Evolutionary conservation across 116 monocot genomes (phyloP), one percentile per base, ranked within the genome.

Genomic region (Phalaenopsis hybrid): DNA sequence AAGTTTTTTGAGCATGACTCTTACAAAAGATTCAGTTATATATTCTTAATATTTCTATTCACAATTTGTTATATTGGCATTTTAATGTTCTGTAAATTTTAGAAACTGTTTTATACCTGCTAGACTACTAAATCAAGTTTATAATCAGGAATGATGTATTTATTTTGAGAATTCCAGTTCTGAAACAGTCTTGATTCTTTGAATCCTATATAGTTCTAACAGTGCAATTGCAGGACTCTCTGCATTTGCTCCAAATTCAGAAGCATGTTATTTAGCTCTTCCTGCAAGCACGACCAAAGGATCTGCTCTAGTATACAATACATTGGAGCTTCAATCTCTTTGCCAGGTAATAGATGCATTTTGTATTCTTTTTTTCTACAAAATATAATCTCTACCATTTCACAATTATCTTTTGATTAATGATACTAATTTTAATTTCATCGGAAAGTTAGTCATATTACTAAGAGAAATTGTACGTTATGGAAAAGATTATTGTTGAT

Each of bases 271-370:
- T 82, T 84, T 96, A 86, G 96, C 96, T 81, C 88, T 96, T 80
- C 96, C 96, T 46, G 96, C 96, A 79, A 92, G 96, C 82, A 96
- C 85, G 81, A 87, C 85, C 43, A 92, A 91, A 87, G 96, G 96
- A 81, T 94, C 92, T 79, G 94, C 91, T 81, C 83, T 96, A 78
- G 84, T 96, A 75, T 92, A 91, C 83, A 94, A 92, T 75, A 89
- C 94, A 49, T 50, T 91, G 75, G 91, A 92, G 74, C 89, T 91
- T 44, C 88, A 88, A 83, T 92, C 94, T 82, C 82, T 92, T 50
- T 96, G 96, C 61, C 92, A 96, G 96, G 96, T 96, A 59, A 78
- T 84, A 16, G 68, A 82, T 59, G 49, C 50, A 49, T 77, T 77
- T 51, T 77, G 12, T 51, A 77, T 21, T 2, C 10, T 72, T 45